Evolutionary conservation across 257 asterid species (phyloP).

Genomic region (Solanum tarijense): DNA sequence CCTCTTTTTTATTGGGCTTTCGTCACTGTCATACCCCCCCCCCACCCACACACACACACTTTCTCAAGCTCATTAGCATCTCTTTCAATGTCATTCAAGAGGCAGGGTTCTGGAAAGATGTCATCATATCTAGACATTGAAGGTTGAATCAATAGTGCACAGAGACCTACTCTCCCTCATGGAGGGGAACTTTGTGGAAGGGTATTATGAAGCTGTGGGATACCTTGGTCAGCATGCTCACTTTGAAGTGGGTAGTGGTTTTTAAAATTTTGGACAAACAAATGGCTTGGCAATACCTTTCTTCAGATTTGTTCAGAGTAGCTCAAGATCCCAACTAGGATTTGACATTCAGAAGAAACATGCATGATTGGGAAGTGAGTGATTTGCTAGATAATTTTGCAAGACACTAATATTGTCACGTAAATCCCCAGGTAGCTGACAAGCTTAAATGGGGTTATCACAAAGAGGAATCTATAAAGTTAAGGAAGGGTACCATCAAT

Average conservation of each 20-base stretch:
- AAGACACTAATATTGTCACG: neutral
- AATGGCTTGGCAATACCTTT: neutral
- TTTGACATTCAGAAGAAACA: neutral
- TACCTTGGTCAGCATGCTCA: neutral
- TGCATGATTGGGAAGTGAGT: neutral
- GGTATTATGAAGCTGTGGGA: neutral
- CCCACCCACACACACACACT: neutral
- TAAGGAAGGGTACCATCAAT: neutral
- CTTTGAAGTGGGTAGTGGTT: neutral
- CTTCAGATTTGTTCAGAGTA: neutral
- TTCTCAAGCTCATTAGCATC: neutral
- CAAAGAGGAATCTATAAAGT: neutral
- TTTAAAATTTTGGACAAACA: neutral
- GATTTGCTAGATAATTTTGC: neutral
- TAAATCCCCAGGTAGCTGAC: neutral
- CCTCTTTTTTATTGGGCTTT: neutral
- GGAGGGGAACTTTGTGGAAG: neutral
- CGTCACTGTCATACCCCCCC: neutral
- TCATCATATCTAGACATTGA: too few relatives aligned
- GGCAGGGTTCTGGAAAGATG: too few relatives aligned
- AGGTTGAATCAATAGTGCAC: too few relatives aligned
- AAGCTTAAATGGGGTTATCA: neutral
- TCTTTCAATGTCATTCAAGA: neutral
- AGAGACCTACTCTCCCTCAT: too few relatives aligned
- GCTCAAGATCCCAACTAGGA: neutral